A percentile compares a stretch with the other conserved stretches of the same genome.
Conservation (phyloP, 371 early-diverging fungal genomes). For the Phascolomyces articulosus region DNA sequence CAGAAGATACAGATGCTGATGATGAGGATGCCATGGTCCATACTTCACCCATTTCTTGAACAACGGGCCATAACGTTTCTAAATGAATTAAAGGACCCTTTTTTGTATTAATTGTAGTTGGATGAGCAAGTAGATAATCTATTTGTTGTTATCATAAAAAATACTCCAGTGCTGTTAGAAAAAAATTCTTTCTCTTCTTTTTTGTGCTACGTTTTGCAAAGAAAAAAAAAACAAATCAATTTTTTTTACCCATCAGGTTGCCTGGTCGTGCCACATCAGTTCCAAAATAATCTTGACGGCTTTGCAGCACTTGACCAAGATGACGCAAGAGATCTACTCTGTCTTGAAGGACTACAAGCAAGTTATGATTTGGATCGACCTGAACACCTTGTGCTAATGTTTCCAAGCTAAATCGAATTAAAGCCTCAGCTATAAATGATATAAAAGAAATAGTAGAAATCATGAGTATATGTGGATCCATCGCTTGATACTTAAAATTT, state of each 20-base stretch:
- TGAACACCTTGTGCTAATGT: slow-evolving; percentile 73
- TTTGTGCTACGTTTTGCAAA: not conserved
- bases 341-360: slow-evolving; percentile 73
- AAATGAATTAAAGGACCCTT: slow-evolving; percentile 62
- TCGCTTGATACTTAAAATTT: not conserved
- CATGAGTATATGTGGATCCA: not conserved
- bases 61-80: slow-evolving; percentile 79
- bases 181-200: not conserved
- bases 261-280: slow-evolving; percentile 75
- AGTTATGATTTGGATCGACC: slow-evolving; percentile 64
- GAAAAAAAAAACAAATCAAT: not conserved
- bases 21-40: slow-evolving; percentile 28
- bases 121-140: slow-evolving; percentile 49
- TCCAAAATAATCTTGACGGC: slow-evolving; percentile 54
- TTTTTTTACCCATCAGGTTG: slow-evolving; percentile 71
- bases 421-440: slow-evolving; percentile 45
- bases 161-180: too few relatives aligned
- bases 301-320: slow-evolving; percentile 57
- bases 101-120: slow-evolving; percentile 49
- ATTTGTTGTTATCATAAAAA: not conserved
- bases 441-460: not conserved
- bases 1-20: too few relatives aligned
- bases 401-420: slow-evolving; percentile 57
- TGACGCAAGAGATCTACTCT: slow-evolving; percentile 73
- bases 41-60: slow-evolving; percentile 59